phyloP scores from a whole-genome alignment of 1,284 basidiomycete genomes.

The Afroboletus lepidellus region DNA sequence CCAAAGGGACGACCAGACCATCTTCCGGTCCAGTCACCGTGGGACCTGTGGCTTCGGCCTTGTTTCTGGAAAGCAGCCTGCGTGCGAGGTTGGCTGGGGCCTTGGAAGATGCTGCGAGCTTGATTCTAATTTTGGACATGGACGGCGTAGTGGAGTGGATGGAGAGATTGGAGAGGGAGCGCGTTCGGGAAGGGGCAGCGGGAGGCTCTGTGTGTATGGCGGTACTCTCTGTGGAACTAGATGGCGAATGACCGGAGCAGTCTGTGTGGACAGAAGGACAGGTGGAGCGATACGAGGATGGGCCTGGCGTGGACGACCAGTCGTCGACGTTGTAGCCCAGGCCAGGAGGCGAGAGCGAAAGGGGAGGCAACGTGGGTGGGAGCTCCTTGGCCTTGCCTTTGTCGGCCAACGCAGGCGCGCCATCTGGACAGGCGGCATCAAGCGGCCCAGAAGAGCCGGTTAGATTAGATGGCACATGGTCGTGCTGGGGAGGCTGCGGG shows the following conservation, averaged over 20 bases:
- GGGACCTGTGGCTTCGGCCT: slow-evolving; percentile 16
- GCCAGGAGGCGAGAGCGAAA: slow-evolving; percentile 54
- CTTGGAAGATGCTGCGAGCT: slow-evolving; percentile 42
- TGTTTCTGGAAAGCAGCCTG: slow-evolving; percentile 51
- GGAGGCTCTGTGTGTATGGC: slow-evolving; percentile 9
- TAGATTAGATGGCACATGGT: slow-evolving; percentile 29
- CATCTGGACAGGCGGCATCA: slow-evolving; percentile 12
- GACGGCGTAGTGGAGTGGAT: slow-evolving; percentile 45
- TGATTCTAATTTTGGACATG: slow-evolving; percentile 47
- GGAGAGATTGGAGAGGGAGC: slow-evolving; percentile 58
- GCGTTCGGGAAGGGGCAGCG: slow-evolving; percentile 43
- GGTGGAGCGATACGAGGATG: slow-evolving; percentile 54
- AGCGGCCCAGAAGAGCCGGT: slow-evolving; percentile 17
- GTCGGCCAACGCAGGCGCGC: slow-evolving; percentile 24
- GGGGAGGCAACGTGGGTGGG: slow-evolving; percentile 61
- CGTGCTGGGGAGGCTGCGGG: slow-evolving; percentile 8
- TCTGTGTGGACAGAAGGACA: slow-evolving; percentile 25
- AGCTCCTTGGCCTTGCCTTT: slow-evolving; percentile 63
- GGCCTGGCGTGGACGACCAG: slow-evolving; percentile 50
- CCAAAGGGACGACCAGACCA: slow-evolving; percentile 7
- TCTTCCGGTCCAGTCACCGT: slow-evolving; percentile 6
- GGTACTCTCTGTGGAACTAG: slow-evolving; percentile 14
- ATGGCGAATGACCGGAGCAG: slow-evolving; percentile 17
- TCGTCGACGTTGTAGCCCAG: slow-evolving; percentile 44
- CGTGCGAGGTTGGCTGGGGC: slow-evolving; percentile 52